A percentile compares a stretch with the other conserved stretches of the same genome.
phyloP scores from a whole-genome alignment of 2,329 filamentous ascomycete species.

The Ramularia collo-cygni region DNA sequence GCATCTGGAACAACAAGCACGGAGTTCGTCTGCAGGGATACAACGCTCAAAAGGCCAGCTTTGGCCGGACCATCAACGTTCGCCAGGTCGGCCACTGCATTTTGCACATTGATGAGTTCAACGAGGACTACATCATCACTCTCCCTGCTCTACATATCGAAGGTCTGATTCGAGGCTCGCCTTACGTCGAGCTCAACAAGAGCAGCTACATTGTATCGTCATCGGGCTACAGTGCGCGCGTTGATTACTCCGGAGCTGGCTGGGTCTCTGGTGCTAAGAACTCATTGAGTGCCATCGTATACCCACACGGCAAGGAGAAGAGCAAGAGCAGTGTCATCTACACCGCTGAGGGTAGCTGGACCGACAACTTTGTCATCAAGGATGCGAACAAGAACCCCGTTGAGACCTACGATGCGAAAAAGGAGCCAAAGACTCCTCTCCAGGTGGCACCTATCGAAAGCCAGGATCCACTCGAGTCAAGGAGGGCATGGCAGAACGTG shows the following conservation, averaged over 20 bases:
- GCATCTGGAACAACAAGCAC: slow-evolving; percentile 77
- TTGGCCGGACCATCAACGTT: slow-evolving; percentile 87
- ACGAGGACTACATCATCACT: slow-evolving; percentile 81
- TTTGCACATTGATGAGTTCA: slow-evolving; percentile 60
- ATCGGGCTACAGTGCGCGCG: slow-evolving; percentile 77
- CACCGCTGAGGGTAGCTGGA: slow-evolving; percentile 88
- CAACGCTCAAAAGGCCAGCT: slow-evolving; percentile 93
- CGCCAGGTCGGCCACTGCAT: slow-evolving; percentile 73
- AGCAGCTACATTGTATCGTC: slow-evolving; percentile 79
- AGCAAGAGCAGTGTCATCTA: slow-evolving; percentile 56
- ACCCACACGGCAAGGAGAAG: slow-evolving; percentile 62
- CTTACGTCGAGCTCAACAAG: slow-evolving; percentile 86
- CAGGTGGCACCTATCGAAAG: slow-evolving; percentile 64
- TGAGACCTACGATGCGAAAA: slow-evolving; percentile 42
- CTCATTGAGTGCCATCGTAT: slow-evolving; percentile 69
- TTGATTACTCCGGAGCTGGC: slow-evolving; percentile 88
- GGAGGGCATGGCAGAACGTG: slow-evolving; percentile 82
- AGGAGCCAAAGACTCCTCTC: slow-evolving; percentile 55
- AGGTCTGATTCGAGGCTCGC: slow-evolving; percentile 75
- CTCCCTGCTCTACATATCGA: slow-evolving; percentile 90
- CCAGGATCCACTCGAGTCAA: slow-evolving; percentile 81
- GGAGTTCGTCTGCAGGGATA: slow-evolving; percentile 74
- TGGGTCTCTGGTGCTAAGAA: slow-evolving; percentile 98
- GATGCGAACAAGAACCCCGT: slow-evolving; percentile 49
- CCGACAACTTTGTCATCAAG: slow-evolving; percentile 70